Conservation (phyloP, 2,329 filamentous ascomycete genomes). For the Aspergillus fumigatus region DNA sequence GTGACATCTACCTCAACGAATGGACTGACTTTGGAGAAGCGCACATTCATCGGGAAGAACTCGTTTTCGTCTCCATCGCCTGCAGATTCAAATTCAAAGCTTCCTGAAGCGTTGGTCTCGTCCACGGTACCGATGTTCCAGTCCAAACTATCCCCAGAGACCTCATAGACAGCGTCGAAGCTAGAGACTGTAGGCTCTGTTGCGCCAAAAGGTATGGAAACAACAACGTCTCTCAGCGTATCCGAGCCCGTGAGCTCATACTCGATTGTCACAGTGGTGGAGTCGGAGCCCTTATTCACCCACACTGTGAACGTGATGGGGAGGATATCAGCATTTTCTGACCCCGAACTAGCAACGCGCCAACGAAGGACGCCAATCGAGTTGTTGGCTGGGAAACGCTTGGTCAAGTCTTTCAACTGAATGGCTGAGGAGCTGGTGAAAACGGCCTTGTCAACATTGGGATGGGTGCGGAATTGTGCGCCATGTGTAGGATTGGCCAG, state of each 20-base stretch:
- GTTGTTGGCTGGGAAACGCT: conserved; percentile 92
- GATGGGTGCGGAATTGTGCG: conserved; percentile 90
- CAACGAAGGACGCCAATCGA: conserved; percentile 89
- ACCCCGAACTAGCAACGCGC: conserved; percentile 72
- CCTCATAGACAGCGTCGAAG: conserved; percentile 91
- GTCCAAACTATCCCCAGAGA: conserved; percentile 85
- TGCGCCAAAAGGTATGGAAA: conserved; percentile 80
- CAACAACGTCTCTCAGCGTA: conserved; percentile 73
- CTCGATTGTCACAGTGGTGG: conserved; percentile 87
- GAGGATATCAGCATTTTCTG: conserved; percentile 72
- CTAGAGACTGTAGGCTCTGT: conserved; percentile 85
- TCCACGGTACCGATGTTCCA: conserved; percentile 89
- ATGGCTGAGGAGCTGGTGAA: conserved; percentile 81
- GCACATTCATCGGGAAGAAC: conserved; percentile 95
- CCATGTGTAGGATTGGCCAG: conserved; percentile 72
- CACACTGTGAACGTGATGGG: conserved; percentile 97
- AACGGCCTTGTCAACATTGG: conserved; percentile 85
- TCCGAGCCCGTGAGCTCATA: conserved; percentile 87
- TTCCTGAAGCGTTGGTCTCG: conserved; percentile 74
- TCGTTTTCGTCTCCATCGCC: conserved; percentile 82
- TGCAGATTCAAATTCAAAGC: conserved; percentile 92
- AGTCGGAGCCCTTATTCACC: conserved; percentile 83
- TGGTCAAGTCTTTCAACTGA: conserved; percentile 81
- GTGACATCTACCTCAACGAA: conserved; percentile 87
- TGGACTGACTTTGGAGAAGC: conserved; percentile 79